Percentiles rank a stretch among this genome's conserved stretches.
Conservation (phyloP, 2,329 filamentous ascomycete species). For the Alternaria brassicae region DNA sequence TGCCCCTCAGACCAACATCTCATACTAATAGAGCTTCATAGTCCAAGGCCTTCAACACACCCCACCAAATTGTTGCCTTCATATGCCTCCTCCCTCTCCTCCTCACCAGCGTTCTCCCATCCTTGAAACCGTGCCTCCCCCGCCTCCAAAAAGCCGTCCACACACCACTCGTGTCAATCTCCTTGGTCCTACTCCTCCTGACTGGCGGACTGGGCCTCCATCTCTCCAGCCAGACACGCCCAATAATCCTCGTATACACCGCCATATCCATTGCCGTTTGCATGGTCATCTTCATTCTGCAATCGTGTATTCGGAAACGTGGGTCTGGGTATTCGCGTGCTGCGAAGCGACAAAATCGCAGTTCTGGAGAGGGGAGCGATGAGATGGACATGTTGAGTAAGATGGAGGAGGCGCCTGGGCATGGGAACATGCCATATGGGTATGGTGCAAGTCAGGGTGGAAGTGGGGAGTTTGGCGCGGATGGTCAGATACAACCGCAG, state of each 20-base stretch:
- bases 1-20: neutral
- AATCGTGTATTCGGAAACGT: slow-evolving; percentile 36
- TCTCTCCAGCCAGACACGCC: slow-evolving; percentile 31
- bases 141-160: slow-evolving; percentile 49
- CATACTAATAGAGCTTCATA: slow-evolving; percentile 21
- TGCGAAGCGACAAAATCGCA: slow-evolving; percentile 10
- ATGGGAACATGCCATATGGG: slow-evolving; percentile 7
- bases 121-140: slow-evolving; percentile 32
- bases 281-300: slow-evolving; percentile 29
- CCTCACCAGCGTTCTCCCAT: slow-evolving; percentile 33
- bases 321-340: slow-evolving; percentile 37
- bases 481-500: slow-evolving; percentile 10
- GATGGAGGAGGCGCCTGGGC: slow-evolving; percentile 12
- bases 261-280: slow-evolving; percentile 34
- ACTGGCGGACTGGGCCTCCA: slow-evolving; percentile 46
- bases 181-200: slow-evolving; percentile 38
- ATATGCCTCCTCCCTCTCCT: slow-evolving; percentile 55
- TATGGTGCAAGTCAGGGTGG: slow-evolving; percentile 1
- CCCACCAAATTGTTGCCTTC: slow-evolving; percentile 59
- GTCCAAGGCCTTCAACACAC: slow-evolving; percentile 53
- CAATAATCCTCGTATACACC: slow-evolving; percentile 40
- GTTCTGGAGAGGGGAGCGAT: slow-evolving; percentile 30
- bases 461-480: slow-evolving; percentile 17
- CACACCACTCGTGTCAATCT: slow-evolving; percentile 53
- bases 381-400: slow-evolving; percentile 31